Base-by-base conservation (phyloP, 2,329 filamentous ascomycete genomes). In the Ilyonectria mors-panacis region DNA sequence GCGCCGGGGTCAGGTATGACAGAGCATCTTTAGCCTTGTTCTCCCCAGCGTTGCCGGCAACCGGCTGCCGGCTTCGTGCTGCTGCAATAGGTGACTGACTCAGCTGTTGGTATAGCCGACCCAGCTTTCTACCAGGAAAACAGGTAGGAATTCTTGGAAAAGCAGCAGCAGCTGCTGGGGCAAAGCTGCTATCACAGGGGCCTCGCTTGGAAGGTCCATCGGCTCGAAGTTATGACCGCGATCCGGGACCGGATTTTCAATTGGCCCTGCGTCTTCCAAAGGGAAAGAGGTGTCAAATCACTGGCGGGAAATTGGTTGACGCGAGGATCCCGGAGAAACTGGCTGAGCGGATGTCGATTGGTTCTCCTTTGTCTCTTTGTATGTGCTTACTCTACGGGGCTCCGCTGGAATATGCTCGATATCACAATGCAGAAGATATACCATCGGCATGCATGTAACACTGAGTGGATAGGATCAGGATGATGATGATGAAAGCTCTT, bases 1-100 rank as follows among this genome's bases (percentile, higher is more conserved):
- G 54, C 67, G 35, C 53, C 48, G 48, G 44, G 61, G 30, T 62
- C 70, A 59, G 47, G 65, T 55, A 64, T 56, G 54, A 45, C 63
- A 63, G 33, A 59, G 17, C 37, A 39, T 39, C 13, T 39, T 5
- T 39, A 13, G 37, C 37, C 37, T 39, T 39, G 37, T n/a, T 21
- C 30, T 33, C 56, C 23, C 28, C 23, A 19, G 56, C 39, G 56
- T 50, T 48, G 56, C 37, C n/a, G n/a, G n/a, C n/a, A n/a, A n/a
- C n/a, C n/a, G 23, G 51, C 26, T 55, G 51, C 15, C 26, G 33
- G 15, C 19, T 37, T 35, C 10, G 44, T 35, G 35, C 45, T 55
- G 28, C 19, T 53, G 23, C 39, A 54, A 26, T 23, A 37, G 47
- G 35, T 45, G 30, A 39, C 47, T 59, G 28, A 45, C 55, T 35